Percentiles rank a stretch among this genome's conserved stretches.
Conservation (phyloP, 768 basidiomycete genomes). For the Aureoboletus auriporus region DNA sequence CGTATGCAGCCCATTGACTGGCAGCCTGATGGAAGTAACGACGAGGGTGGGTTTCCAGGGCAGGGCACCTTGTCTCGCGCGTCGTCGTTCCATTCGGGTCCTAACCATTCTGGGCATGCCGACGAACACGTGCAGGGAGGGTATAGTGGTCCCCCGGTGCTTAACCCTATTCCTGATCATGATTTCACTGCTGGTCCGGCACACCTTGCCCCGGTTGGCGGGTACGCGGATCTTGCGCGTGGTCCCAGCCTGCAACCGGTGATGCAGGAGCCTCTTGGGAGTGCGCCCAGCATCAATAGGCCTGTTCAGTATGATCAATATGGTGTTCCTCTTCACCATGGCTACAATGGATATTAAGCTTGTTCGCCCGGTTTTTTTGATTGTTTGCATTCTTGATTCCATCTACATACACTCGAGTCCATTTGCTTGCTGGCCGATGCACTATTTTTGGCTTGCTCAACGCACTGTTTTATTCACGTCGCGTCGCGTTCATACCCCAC, state of each 20-base stretch:
- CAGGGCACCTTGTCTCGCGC: slow-evolving; percentile 49
- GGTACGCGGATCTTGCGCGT: slow-evolving; percentile 79
- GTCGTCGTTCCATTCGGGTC: slow-evolving; percentile 66
- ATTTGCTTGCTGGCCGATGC: slow-evolving; percentile 34
- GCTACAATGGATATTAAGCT: slow-evolving; percentile 24
- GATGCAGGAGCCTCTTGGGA: slow-evolving; percentile 38
- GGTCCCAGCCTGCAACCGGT: slow-evolving; percentile 65
- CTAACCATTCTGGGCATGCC: slow-evolving; percentile 32
- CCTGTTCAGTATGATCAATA: slow-evolving; percentile 48
- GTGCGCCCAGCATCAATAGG: slow-evolving; percentile 41
- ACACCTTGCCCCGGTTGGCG: slow-evolving; percentile 62
- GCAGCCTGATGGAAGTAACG: slow-evolving; percentile 57
- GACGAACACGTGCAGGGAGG: slow-evolving; percentile 30
- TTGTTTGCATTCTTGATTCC: too few relatives aligned
- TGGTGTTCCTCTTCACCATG: slow-evolving; percentile 59
- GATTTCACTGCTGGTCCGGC: slow-evolving; percentile 69
- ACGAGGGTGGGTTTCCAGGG: slow-evolving; percentile 42
- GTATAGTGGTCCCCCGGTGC: slow-evolving; percentile 19
- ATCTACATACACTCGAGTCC: neutral
- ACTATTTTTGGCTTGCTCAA: slow-evolving; percentile 4
- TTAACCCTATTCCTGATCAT: slow-evolving; percentile 59
- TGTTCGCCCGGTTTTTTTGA: too few relatives aligned
- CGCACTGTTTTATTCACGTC: slow-evolving; percentile 4
- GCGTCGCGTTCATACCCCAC: slow-evolving; percentile 24
- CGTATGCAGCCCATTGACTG: slow-evolving; percentile 88